phyloP scores from a whole-genome alignment of 352 stramenopile species.

The Pythium dissotocum region DNA sequence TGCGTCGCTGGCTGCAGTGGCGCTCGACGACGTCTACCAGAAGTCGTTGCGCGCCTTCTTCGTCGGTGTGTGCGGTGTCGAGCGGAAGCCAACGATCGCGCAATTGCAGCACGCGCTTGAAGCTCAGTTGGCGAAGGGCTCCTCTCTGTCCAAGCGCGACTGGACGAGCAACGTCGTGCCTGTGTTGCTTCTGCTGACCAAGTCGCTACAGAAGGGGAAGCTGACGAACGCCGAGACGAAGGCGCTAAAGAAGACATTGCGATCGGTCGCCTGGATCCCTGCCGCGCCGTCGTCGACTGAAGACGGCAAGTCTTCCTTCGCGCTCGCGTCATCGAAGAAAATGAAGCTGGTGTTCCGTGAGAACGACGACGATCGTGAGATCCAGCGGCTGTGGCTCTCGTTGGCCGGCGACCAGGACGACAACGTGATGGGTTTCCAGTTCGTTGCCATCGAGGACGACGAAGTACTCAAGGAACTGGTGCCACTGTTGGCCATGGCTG shows the following conservation, averaged over 20 bases:
- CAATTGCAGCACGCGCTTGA: conserved; percentile 35
- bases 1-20: conserved; percentile 26
- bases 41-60: conserved; percentile 62
- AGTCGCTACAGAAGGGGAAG: conserved; percentile 44
- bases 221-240: conserved; percentile 43
- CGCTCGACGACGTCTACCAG: conserved; percentile 57
- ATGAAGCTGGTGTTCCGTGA: conserved; percentile 26
- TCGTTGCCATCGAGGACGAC: conserved; percentile 14
- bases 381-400: conserved; percentile 18
- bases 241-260: conserved; percentile 37
- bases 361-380: conserved; percentile 17
- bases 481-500: conserved; percentile 15
- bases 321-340: conserved; percentile 19
- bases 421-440: background rate
- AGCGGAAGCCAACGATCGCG: conserved; percentile 54
- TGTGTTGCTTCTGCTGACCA: conserved; percentile 41
- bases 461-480: conserved; percentile 2
- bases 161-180: conserved; percentile 38
- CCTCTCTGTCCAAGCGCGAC: conserved; percentile 19
- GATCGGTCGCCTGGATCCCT: conserved; percentile 24
- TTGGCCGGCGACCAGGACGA: conserved; percentile 36
- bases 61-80: conserved; percentile 57
- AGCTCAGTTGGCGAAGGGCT: background rate
- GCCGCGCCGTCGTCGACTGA: background rate
- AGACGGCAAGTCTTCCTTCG: background rate